These are phyloP conservation scores for Zygoascus bituminiphila DNA, from an alignment of 805 yeast genomes.

Conservation along the genomic window DNA sequence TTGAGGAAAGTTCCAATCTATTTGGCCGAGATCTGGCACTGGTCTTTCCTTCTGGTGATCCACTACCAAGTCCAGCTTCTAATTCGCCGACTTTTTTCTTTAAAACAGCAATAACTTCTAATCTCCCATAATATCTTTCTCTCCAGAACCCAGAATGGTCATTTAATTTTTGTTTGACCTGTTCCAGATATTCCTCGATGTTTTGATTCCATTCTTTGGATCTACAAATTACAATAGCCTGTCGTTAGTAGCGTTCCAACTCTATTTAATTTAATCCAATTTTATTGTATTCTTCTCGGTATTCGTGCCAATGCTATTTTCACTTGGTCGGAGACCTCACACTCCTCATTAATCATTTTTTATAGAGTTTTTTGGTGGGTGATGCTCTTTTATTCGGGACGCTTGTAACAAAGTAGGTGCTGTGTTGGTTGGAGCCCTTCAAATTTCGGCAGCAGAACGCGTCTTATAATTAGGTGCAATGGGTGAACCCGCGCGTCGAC, in stretches of 20 bases:
- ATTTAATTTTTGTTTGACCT: neutral
- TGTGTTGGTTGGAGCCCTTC: neutral
- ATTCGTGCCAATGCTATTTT: constrained; percentile 2
- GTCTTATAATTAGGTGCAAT: neutral
- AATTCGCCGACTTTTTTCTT: neutral
- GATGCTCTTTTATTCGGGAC: neutral
- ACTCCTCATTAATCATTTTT: neutral
- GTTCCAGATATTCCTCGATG: constrained; percentile 2
- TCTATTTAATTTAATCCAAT: neutral
- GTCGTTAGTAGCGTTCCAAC: neutral
- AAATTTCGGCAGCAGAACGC: neutral
- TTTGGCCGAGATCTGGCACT: too few species aligned
- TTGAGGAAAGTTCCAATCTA: too few species aligned
- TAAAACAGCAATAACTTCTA: constrained; percentile 2
- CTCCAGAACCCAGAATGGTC: constrained; percentile 8
- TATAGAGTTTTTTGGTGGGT: neutral
- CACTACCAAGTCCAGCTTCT: too few species aligned
- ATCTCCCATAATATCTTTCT: constrained; percentile 1
- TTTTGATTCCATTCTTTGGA: constrained; percentile 1
- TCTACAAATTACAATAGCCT: constrained; percentile 8
- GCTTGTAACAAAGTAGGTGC: neutral
- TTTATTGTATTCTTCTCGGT: neutral
- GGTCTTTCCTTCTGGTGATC: too few species aligned
- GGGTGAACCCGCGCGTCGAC: too few species aligned
- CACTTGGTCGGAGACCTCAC: neutral